phyloP scores from a whole-genome alignment of 208 protist genomes.

The Leishmania aethiopica region DNA sequence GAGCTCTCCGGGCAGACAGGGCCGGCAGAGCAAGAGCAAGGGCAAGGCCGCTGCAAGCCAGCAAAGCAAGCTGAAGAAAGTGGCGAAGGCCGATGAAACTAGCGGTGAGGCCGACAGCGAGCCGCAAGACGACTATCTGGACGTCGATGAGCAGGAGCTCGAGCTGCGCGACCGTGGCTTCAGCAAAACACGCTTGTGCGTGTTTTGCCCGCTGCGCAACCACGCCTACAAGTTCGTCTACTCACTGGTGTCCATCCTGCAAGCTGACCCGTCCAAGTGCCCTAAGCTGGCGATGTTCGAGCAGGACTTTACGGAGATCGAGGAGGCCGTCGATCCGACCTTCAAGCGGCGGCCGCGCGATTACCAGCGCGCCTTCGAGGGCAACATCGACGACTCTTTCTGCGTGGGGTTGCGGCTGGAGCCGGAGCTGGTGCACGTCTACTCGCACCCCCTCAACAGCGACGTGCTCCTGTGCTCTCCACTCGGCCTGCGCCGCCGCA shows the following conservation, averaged over 20 bases:
- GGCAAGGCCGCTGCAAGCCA: neutral
- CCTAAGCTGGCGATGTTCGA: constrained; percentile 81
- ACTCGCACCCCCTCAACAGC: constrained; percentile 90
- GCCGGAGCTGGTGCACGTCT: constrained; percentile 80
- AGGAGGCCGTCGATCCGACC: constrained; percentile 85
- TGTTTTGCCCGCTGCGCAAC: constrained; percentile 95
- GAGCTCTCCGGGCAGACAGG: neutral
- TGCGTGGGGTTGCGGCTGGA: constrained; percentile 90
- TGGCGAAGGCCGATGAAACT: neutral
- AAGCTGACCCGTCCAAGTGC: constrained; percentile 63
- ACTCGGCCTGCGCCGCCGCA: constrained; percentile 84
- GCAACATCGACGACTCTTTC: constrained; percentile 97
- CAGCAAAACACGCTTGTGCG: constrained; percentile 90
- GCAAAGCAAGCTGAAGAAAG: neutral
- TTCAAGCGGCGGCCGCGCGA: constrained; percentile 86
- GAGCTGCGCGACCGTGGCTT: constrained; percentile 95
- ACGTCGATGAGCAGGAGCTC: constrained; percentile 50
- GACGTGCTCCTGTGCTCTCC: constrained; percentile 97
- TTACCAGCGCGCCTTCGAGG: constrained; percentile 93
- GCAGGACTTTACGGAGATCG: constrained; percentile 88
- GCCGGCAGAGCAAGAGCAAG: neutral
- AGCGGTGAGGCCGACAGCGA: constrained; percentile 8
- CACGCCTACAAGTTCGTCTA: constrained; percentile 89
- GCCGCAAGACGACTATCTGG: constrained; percentile 22
- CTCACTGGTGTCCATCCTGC: constrained; percentile 77